phyloP scores from a whole-genome alignment of 345 rosid species.

The Eucalyptus globulus region DNA sequence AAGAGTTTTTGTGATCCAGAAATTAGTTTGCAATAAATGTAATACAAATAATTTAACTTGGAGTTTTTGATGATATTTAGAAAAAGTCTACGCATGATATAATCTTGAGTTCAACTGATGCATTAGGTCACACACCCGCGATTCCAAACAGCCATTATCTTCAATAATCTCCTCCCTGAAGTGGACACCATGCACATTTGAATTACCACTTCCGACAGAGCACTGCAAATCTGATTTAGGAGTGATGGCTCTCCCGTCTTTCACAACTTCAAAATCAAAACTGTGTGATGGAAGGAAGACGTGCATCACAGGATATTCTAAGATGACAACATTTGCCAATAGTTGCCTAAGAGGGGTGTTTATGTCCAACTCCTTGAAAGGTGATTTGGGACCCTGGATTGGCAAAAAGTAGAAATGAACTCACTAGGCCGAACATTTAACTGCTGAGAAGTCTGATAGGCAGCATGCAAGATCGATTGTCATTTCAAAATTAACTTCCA shows the following conservation, averaged over 20 bases:
- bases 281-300: constrained; percentile 67
- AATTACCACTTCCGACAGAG: constrained; percentile 7
- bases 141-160: constrained; percentile 20
- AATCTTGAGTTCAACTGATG: not conserved
- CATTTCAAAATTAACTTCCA: not conserved
- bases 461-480: not conserved
- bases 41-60: too few species aligned
- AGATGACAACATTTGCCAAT: constrained; percentile 34
- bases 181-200: constrained; percentile 22
- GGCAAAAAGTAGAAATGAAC: not conserved
- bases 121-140: constrained; percentile 31
- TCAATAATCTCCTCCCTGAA: constrained; percentile 67
- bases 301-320: constrained; percentile 86
- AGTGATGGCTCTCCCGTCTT: constrained; percentile 1
- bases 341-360: constrained; percentile 51
- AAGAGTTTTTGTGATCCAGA: fast-evolving
- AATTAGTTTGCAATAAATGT: too few species aligned
- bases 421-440: not conserved
- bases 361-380: constrained; percentile 50
- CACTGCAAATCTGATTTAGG: constrained; percentile 4
- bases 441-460: not conserved
- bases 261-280: constrained; percentile 51
- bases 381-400: constrained; percentile 56
- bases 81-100: too few species aligned
- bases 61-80: fast-evolving